Evolutionary conservation across 306 rosid genomes (phyloP).

Genomic region (Gastrolobium villosum): DNA sequence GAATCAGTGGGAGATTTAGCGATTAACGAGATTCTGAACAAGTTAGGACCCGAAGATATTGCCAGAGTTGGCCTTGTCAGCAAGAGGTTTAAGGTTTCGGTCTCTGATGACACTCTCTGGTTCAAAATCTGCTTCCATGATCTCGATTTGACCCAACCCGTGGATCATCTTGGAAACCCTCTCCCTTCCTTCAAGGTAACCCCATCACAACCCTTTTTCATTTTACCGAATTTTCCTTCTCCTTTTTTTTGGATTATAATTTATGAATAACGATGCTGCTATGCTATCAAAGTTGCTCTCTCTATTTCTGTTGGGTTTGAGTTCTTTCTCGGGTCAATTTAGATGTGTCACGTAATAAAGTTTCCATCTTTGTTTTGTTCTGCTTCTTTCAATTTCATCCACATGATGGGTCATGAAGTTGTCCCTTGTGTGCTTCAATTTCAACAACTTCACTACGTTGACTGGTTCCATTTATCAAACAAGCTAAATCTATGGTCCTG

Average conservation of each 20-base stretch:
- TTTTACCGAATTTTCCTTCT: not conserved
- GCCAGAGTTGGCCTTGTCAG: slow-evolving; percentile 68
- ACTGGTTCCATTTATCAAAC: slow-evolving; percentile 42
- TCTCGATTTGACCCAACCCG: slow-evolving; percentile 61
- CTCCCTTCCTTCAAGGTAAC: slow-evolving; percentile 78
- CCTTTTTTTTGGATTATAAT: not conserved
- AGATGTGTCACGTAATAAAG: not conserved
- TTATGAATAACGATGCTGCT: not conserved
- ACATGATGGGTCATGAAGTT: slow-evolving; percentile 5
- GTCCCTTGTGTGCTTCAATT: slow-evolving; percentile 15
- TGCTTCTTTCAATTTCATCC: slow-evolving; percentile 12
- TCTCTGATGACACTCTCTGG: slow-evolving; percentile 84
- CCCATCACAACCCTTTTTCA: not conserved
- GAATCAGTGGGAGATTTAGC: slow-evolving; percentile 82
- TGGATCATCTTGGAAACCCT: slow-evolving; percentile 70
- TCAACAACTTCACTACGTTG: not conserved
- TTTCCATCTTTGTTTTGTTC: slow-evolving; percentile 26
- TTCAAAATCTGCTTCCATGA: slow-evolving; percentile 64
- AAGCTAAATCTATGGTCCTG: not conserved
- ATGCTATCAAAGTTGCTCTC: not conserved
- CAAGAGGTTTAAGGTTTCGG: slow-evolving; percentile 60
- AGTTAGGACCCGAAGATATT: slow-evolving; percentile 65
- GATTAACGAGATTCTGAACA: slow-evolving; percentile 56
- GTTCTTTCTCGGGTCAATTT: slow-evolving; percentile 3
- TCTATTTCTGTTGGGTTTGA: not conserved